Evolutionary conservation across 2,329 filamentous ascomycete species (phyloP).

Genomic region (Coniochaeta sp.): DNA sequence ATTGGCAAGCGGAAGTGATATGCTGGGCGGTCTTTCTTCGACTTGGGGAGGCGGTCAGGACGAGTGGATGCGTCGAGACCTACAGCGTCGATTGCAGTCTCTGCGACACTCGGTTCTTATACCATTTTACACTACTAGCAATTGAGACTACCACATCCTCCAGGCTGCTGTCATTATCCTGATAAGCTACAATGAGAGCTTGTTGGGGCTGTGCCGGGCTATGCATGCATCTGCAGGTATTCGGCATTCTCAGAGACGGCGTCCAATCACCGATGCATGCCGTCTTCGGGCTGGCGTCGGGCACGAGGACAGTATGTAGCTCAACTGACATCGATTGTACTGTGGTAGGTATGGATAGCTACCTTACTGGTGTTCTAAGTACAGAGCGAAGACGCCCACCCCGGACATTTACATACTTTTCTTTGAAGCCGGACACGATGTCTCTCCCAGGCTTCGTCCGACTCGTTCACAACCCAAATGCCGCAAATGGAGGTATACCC

Average conservation of each 20-base stretch:
- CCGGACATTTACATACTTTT: background rate
- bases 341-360: background rate
- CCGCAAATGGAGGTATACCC: background rate
- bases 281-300: background rate
- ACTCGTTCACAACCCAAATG: background rate
- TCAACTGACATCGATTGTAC: background rate
- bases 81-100: background rate
- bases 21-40: background rate
- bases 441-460: background rate
- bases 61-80: background rate
- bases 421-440: background rate
- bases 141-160: background rate
- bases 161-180: background rate
- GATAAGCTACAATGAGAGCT: background rate
- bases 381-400: background rate
- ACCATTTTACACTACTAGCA: background rate
- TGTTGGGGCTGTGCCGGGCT: background rate
- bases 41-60: background rate
- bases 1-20: background rate
- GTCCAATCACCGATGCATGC: background rate
- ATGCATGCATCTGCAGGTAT: background rate
- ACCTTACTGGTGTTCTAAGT: background rate
- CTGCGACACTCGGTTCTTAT: no score
- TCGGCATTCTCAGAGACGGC: background rate
- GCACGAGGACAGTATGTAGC: background rate